A percentile compares a stretch with the other conserved stretches of the same genome.
These are phyloP conservation scores for Pseudohalonectria lignicola DNA, from an alignment of 2,329 filamentous ascomycete genomes.

Conservation along the genomic window DNA sequence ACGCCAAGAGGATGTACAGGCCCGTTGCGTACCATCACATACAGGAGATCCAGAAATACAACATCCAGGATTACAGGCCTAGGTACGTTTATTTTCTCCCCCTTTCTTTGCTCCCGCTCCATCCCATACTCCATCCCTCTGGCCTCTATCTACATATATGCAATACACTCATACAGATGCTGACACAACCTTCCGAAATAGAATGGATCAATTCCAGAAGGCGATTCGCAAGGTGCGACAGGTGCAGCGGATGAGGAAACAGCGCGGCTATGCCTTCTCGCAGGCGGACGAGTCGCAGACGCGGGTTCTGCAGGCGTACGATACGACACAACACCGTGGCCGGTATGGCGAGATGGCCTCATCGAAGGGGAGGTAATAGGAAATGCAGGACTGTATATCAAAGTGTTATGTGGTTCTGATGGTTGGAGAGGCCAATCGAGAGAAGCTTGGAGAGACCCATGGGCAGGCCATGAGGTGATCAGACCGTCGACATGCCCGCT, in stretches of 20 bases:
- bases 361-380: conserved; percentile 7
- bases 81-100: conserved; percentile 41
- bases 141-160: neutral
- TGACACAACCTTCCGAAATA: conserved; percentile 21
- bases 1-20: conserved; percentile 92
- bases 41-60: conserved; percentile 97
- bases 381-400: no score
- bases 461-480: no score
- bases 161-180: no score
- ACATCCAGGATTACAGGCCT: conserved; percentile 96
- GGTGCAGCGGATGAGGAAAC: conserved; percentile 98
- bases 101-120: neutral
- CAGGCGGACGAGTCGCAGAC: conserved; percentile 96
- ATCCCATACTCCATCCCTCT: no score
- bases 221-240: conserved; percentile 97
- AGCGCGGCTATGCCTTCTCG: conserved; percentile 95
- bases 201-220: conserved; percentile 99
- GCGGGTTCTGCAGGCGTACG: conserved; percentile 90
- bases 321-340: conserved; percentile 86
- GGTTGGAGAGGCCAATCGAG: no score
- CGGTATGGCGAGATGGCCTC: conserved; percentile 87
- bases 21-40: conserved; percentile 96
- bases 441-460: no score
- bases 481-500: no score
- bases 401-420: no score